Evolutionary conservation across 805 yeast species (phyloP), one percentile per base, ranked within the genome.

Genomic region (Myxozyma geophila): DNA sequence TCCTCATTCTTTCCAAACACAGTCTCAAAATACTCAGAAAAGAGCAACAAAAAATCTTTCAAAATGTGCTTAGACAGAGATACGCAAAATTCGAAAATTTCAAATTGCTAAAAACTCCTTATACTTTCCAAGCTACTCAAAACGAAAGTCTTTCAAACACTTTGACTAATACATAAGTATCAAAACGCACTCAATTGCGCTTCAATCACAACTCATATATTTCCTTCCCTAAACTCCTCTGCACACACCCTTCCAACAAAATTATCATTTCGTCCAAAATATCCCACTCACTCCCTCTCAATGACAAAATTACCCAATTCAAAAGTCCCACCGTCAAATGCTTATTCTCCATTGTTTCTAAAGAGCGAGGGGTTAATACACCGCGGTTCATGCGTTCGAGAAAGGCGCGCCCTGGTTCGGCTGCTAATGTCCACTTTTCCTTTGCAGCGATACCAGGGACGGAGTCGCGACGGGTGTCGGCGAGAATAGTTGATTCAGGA

Each of bases 261-360:
- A 35, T 49, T 17, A 70, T 46, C 60, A 57, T 54, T 58, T 70
- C 72, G 5, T 48, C 58, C 54, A 67, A 19, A 9, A 75, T 46
- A 53, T 72, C 76, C 74, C 75, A 70, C 15, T 63, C 67, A 47
- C 68, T 61, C 54, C 66, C 70, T 47, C 66, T 65, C 37, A 75
- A 51, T 23, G 74, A 62, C 55, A 67, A 67, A 36, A 70, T 66
- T 13, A 73, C 73, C 64, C 75, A 62, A 48, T 71, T 64, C 43
- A 87, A 71, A 49, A 88, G 73, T 0, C 92, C 92, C 12, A 83
- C 82, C 35, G 86, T 75, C 55, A 83, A 76, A 64, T 85, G 80
- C 69, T 78, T 81, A 60, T 80, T 76, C 36, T 75, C 73, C 36
- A 85, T 67, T 3, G 74, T 56, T 13, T 68, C 67, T 19, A 68